phyloP scores from a whole-genome alignment of 495 filamentous ascomycete genomes.

The Hypoxylon crocopeplum region DNA sequence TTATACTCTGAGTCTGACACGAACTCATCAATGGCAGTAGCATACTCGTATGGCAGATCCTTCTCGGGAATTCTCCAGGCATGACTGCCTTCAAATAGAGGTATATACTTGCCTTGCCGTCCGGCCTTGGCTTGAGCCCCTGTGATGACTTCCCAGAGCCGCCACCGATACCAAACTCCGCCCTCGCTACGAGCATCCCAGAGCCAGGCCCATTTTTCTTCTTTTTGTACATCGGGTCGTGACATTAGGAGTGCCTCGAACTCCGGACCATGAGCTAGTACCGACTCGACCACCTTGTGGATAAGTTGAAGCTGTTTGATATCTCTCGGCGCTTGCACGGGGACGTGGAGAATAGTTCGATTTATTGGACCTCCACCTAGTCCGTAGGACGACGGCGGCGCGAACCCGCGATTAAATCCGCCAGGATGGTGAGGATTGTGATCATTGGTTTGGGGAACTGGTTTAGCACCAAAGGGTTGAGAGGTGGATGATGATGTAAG shows the following conservation, averaged over 20 bases:
- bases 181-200: slow-evolving; percentile 85
- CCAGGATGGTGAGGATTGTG: slow-evolving; percentile 66
- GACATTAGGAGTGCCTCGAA: slow-evolving; percentile 95
- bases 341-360: slow-evolving; percentile 66
- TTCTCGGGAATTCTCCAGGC: slow-evolving; percentile 74
- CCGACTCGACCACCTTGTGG: slow-evolving; percentile 81
- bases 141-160: slow-evolving; percentile 83
- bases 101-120: slow-evolving; percentile 53
- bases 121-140: slow-evolving; percentile 48
- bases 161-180: slow-evolving; percentile 89
- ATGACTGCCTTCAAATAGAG: slow-evolving; percentile 73
- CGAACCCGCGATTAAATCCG: slow-evolving; percentile 72
- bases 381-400: slow-evolving; percentile 76
- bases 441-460: slow-evolving; percentile 57
- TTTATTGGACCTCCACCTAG: slow-evolving; percentile 52
- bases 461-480: slow-evolving; percentile 85
- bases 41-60: slow-evolving; percentile 74
- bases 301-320: slow-evolving; percentile 83
- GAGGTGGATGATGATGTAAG: slow-evolving; percentile 60
- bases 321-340: slow-evolving; percentile 77
- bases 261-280: slow-evolving; percentile 81
- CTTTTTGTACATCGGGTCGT: slow-evolving; percentile 74
- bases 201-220: slow-evolving; percentile 93
- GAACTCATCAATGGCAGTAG: slow-evolving; percentile 75
- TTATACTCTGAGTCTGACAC: slow-evolving; percentile 84